These are phyloP conservation scores for Rhododendron vialii DNA, from an alignment of 148 eudicot species.

Conservation along the genomic window DNA sequence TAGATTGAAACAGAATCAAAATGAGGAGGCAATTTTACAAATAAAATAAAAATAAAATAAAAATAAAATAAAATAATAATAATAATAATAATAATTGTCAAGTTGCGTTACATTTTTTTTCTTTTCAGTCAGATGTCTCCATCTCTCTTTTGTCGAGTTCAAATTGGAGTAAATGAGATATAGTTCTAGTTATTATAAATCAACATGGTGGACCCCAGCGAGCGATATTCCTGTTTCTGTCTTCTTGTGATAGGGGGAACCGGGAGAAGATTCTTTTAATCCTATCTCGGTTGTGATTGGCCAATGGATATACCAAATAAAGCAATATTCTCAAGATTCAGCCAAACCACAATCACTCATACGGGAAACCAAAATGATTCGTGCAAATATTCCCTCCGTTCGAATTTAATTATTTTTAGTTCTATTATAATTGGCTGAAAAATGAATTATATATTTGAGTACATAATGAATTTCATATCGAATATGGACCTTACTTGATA, in stretches of 20 bases:
- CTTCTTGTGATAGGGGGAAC: background rate
- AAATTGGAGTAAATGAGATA: background rate
- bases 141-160: background rate
- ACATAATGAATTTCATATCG: too few species aligned
- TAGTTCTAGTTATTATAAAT: too few species aligned
- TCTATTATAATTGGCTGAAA: too few species aligned
- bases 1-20: background rate
- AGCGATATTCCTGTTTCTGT: slow-evolving; percentile 6
- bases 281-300: background rate
- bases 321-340: background rate
- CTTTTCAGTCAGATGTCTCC: background rate
- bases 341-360: background rate
- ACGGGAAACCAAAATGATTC: background rate
- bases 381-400: background rate
- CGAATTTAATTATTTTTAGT: too few species aligned
- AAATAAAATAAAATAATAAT: too few species aligned
- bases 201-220: background rate
- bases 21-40: background rate
- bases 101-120: background rate
- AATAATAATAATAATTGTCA: background rate
- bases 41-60: too few species aligned
- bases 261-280: background rate
- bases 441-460: too few species aligned
- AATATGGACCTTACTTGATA: too few species aligned
- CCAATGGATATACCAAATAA: background rate